These are phyloP conservation scores for Talaromyces thailandensis DNA, from an alignment of 495 filamentous ascomycete genomes.

Conservation along the genomic window DNA sequence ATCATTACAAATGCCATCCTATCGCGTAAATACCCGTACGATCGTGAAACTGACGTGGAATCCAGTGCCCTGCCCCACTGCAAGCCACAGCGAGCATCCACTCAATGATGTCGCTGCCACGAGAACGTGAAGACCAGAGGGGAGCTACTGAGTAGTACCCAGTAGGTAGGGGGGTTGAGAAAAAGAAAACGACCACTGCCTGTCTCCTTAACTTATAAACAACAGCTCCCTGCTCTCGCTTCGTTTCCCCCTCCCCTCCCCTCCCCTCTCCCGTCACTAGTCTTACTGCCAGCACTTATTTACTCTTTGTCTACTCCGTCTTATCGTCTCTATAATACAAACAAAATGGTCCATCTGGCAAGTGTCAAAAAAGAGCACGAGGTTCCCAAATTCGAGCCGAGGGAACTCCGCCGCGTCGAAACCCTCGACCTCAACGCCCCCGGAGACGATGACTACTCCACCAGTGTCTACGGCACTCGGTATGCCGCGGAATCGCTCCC, in stretches of 20 bases:
- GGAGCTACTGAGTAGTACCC: not conserved
- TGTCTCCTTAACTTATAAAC: too few relatives aligned
- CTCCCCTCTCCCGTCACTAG: not conserved
- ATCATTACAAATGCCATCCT: not conserved
- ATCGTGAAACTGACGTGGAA: not conserved
- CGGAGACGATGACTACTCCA: conserved; percentile 51
- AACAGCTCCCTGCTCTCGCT: not conserved
- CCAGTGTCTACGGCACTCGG: conserved; percentile 74
- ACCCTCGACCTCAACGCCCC: conserved; percentile 23
- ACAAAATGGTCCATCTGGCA: conserved; percentile 58
- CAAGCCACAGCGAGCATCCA: not conserved
- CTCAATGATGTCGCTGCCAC: not conserved
- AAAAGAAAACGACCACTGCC: not conserved
- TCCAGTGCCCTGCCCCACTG: not conserved
- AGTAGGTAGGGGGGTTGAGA: not conserved
- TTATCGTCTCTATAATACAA: not conserved
- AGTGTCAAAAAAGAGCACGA: conserved; percentile 43
- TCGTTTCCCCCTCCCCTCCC: not conserved
- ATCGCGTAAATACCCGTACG: not conserved
- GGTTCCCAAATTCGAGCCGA: conserved; percentile 20
- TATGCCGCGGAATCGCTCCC: conserved; percentile 75
- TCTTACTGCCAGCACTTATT: too few relatives aligned
- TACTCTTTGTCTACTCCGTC: not conserved
- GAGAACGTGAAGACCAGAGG: not conserved
- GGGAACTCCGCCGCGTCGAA: conserved; percentile 20